Evolutionary conservation across 352 stramenopile genomes (phyloP).

Genomic region (Phytophthora hibernalis): DNA sequence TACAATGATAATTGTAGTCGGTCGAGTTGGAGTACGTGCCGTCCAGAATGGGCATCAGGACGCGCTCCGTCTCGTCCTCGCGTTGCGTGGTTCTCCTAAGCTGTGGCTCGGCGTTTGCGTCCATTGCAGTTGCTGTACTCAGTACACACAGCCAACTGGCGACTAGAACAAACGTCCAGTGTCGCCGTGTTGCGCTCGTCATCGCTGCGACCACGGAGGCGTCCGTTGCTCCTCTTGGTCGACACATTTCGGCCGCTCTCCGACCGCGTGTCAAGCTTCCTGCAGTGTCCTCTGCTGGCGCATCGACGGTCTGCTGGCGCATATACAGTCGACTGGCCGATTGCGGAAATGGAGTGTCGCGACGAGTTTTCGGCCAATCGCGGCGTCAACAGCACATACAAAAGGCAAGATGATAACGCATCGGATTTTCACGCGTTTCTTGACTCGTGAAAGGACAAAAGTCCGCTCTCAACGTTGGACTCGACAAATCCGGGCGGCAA

Average conservation of each 20-base stretch:
- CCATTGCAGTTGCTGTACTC: conserved; percentile 2
- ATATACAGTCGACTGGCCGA: conserved; percentile 9
- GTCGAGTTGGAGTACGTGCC: conserved; percentile 20
- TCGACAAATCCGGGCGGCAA: neutral
- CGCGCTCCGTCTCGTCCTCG: conserved; percentile 6
- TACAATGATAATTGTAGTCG: conserved; percentile 32
- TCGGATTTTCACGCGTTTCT: conserved; percentile 11
- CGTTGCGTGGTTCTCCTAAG: conserved; percentile 2
- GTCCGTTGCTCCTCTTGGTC: neutral
- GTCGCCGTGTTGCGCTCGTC: conserved; percentile 7
- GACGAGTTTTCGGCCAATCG: conserved; percentile 24
- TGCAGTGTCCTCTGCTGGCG: neutral
- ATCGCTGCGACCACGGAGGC: neutral
- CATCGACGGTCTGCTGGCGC: conserved; percentile 12
- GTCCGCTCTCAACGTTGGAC: neutral
- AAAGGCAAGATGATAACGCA: conserved; percentile 8
- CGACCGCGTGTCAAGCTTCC: neutral
- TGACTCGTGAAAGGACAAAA: no score
- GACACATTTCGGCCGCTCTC: conserved; percentile 10
- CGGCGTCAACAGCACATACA: conserved; percentile 7
- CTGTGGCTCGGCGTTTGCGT: conserved; percentile 8
- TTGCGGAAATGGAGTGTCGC: conserved; percentile 11
- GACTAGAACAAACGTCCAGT: conserved; percentile 12
- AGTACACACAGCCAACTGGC: conserved; percentile 18
- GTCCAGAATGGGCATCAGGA: conserved; percentile 36